Conservation (phyloP, 768 basidiomycete species). For the Naganishia randhawae region DNA sequence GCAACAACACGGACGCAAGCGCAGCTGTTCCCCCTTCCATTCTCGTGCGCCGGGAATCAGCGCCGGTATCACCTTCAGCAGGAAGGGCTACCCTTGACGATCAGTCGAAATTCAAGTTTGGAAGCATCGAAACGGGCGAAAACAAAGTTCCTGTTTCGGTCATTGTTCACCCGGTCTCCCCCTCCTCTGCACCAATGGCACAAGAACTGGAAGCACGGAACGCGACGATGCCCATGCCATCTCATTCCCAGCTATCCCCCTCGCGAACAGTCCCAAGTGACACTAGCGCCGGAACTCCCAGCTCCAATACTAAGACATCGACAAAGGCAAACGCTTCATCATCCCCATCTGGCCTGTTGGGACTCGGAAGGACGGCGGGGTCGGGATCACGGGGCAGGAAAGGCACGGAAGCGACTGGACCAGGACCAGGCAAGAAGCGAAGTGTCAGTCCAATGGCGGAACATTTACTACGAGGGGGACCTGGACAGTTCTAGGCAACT, state of each 20-base stretch:
- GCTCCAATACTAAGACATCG: background rate
- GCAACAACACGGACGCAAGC: background rate
- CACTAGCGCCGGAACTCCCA: background rate
- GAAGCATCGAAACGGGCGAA: background rate
- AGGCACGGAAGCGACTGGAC: background rate
- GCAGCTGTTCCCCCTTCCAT: constrained; percentile 2
- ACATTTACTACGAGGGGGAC: constrained; percentile 16
- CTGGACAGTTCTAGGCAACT: constrained; percentile 15
- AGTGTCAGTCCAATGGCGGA: constrained; percentile 22
- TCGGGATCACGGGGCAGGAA: background rate
- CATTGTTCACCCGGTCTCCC: constrained; percentile 15
- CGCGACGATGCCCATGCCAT: background rate
- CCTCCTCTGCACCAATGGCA: background rate
- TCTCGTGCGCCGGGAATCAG: constrained; percentile 5
- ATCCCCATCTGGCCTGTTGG: background rate
- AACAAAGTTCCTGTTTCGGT: background rate
- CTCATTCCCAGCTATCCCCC: background rate
- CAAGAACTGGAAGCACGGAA: background rate
- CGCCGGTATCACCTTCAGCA: background rate
- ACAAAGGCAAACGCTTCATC: background rate
- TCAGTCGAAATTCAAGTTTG: background rate
- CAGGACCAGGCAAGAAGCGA: constrained; percentile 3
- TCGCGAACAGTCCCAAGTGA: background rate
- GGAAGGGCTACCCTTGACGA: background rate
- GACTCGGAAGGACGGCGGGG: background rate